Evolutionary conservation across 371 early-diverging fungal species (phyloP).

Genomic region (Mucor sp.): DNA sequence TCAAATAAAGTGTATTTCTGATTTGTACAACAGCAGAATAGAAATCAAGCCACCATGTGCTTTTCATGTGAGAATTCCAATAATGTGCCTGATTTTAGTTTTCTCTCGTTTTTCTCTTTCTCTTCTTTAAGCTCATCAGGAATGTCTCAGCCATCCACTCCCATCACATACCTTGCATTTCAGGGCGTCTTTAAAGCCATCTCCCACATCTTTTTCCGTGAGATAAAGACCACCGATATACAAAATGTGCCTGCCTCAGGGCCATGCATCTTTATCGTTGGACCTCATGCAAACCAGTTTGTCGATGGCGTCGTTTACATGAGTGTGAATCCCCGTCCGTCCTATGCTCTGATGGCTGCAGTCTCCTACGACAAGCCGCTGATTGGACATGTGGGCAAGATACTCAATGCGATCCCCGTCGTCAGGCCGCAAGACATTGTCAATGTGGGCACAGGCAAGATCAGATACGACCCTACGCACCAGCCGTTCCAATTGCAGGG

Average conservation of each 20-base stretch:
- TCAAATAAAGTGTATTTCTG: not conserved
- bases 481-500: constrained; percentile 73
- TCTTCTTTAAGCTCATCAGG: not conserved
- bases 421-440: constrained; percentile 91
- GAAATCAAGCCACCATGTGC: constrained; percentile 6
- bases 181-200: constrained; percentile 49
- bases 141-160: not conserved
- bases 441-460: constrained; percentile 69
- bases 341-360: constrained; percentile 85
- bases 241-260: constrained; percentile 85
- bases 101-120: not conserved
- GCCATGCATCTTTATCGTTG: constrained; percentile 93
- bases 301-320: constrained; percentile 89
- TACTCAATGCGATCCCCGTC: constrained; percentile 85
- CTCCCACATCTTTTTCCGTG: constrained; percentile 85
- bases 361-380: constrained; percentile 80
- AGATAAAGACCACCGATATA: constrained; percentile 82
- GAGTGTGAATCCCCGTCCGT: constrained; percentile 72
- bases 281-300: constrained; percentile 97
- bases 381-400: constrained; percentile 83
- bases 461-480: constrained; percentile 62
- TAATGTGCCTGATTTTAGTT: constrained; percentile 12
- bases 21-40: not conserved
- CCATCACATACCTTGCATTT: constrained; percentile 4
- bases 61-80: constrained; percentile 1